Percentiles rank a stretch among this genome's conserved stretches.
phyloP scores from a whole-genome alignment of 768 basidiomycete species.

The Termitomyces heimii region DNA sequence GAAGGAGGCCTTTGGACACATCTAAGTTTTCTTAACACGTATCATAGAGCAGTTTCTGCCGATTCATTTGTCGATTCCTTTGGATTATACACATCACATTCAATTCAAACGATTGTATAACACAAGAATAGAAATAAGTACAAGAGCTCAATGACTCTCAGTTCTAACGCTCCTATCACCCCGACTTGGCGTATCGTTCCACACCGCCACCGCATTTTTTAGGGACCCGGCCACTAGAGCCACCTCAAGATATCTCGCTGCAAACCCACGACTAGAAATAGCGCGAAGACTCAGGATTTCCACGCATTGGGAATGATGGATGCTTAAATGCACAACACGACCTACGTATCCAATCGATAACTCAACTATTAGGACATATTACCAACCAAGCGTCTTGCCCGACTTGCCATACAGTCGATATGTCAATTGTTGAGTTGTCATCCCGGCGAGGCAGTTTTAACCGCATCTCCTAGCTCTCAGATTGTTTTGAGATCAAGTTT shows the following conservation, averaged over 20 bases:
- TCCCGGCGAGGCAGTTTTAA: not conserved
- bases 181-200: too few relatives aligned
- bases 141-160: not conserved
- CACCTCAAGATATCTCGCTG: constrained; percentile 47
- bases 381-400: not conserved
- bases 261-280: constrained; percentile 48
- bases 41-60: not conserved
- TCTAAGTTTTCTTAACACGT: not conserved
- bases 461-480: constrained; percentile 5
- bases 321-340: constrained; percentile 56
- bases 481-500: too few relatives aligned
- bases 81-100: too few relatives aligned
- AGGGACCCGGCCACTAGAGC: constrained; percentile 37
- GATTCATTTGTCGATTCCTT: not conserved
- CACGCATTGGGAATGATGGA: constrained; percentile 43
- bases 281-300: constrained; percentile 54
- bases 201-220: too few relatives aligned
- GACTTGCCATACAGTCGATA: not conserved
- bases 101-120: not conserved
- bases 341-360: not conserved
- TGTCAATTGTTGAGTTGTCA: not conserved
- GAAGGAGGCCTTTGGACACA: not conserved
- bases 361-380: not conserved
- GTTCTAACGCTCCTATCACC: not conserved
- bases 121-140: not conserved